phyloP scores from a whole-genome alignment of 2,329 filamentous ascomycete genomes.

The Colletotrichum tropicale region DNA sequence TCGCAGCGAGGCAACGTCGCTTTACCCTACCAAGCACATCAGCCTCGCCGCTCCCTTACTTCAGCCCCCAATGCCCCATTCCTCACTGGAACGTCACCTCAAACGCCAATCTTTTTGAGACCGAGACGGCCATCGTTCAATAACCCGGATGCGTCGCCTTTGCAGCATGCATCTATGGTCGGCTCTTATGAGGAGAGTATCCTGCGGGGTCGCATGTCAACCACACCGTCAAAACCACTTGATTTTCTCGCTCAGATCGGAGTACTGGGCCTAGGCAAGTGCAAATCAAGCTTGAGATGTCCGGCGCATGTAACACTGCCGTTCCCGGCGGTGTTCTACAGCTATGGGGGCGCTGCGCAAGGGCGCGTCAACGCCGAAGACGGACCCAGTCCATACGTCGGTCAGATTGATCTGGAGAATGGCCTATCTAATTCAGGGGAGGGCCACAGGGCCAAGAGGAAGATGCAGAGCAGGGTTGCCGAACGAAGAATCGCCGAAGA shows the following conservation, averaged over 20 bases:
- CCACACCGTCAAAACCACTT: conserved; percentile 87
- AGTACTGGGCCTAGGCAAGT: conserved; percentile 86
- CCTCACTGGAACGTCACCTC: conserved; percentile 46
- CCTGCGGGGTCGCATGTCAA: conserved; percentile 93
- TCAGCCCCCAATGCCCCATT: conserved; percentile 54
- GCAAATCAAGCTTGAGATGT: conserved; percentile 83
- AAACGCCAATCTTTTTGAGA: conserved; percentile 54
- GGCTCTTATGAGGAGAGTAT: conserved; percentile 99
- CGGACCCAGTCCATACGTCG: conserved; percentile 94
- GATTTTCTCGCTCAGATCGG: conserved; percentile 96
- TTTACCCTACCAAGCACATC: conserved; percentile 76
- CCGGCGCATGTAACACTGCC: conserved; percentile 89
- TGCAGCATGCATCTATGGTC: conserved; percentile 93
- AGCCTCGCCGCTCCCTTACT: conserved; percentile 76
- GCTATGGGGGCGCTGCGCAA: conserved; percentile 73
- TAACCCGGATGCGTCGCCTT: conserved; percentile 72
- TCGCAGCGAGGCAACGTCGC: conserved; percentile 62
- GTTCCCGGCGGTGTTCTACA: conserved; percentile 96
- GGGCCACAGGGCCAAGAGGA: conserved; percentile 51
- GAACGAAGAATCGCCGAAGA: conserved; percentile 39
- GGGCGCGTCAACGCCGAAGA: conserved; percentile 73
- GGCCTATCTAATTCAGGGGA: conserved; percentile 63
- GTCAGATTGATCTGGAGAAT: conserved; percentile 89
- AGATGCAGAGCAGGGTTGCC: conserved; percentile 48
- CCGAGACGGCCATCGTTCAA: conserved; percentile 71